Evolutionary conservation across 139 green algal species (phyloP), one percentile per base, ranked within the genome.

Genomic region (Parachlorella kessleri): DNA sequence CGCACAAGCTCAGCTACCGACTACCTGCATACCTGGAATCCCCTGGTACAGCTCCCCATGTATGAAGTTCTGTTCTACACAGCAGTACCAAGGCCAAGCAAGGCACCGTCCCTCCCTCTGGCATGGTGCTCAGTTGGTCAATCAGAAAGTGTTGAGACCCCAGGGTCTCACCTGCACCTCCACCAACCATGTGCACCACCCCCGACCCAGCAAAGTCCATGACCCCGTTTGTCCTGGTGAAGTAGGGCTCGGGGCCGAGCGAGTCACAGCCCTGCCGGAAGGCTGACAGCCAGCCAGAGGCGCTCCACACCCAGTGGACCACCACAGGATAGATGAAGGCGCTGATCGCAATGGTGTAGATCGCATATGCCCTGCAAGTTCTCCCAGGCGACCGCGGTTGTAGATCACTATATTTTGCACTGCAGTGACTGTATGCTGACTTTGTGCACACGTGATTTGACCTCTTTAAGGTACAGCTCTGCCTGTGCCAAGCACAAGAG

Each of bases 311-410:
- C 81, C 91, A 89, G 81, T 94, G 84, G 28, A 87, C 88, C 28
- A 91, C 82, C 21, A 93, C 66, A 4, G 89, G 89, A 75, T 93
- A 93, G 37, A 93, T 84, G 48, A 93, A 81, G 32, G 30, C 76
- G 53, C 65, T 82, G n/a, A 94, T 70, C 41, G 86, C 37, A 39
- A 81, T 42, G 41, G 87, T 92, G 88, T 89, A 92, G 53, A 72
- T 30, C 1, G 83, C 36, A 35, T 91, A 89, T 3, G 78, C 80
- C 37, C 40, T 55, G 71, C 21, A 66, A 35, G 28, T n/a, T n/a
- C n/a, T n/a, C n/a, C n/a, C n/a, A n/a, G n/a, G n/a, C n/a, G n/a
- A n/a, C n/a, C n/a, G n/a, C n/a, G n/a, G n/a, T n/a, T n/a, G n/a
- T n/a, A n/a, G n/a, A n/a, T n/a, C n/a, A n/a, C n/a, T n/a, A n/a